These are phyloP conservation scores for Colletotrichum horii DNA, from an alignment of 2,329 filamentous ascomycete species.

Conservation along the genomic window DNA sequence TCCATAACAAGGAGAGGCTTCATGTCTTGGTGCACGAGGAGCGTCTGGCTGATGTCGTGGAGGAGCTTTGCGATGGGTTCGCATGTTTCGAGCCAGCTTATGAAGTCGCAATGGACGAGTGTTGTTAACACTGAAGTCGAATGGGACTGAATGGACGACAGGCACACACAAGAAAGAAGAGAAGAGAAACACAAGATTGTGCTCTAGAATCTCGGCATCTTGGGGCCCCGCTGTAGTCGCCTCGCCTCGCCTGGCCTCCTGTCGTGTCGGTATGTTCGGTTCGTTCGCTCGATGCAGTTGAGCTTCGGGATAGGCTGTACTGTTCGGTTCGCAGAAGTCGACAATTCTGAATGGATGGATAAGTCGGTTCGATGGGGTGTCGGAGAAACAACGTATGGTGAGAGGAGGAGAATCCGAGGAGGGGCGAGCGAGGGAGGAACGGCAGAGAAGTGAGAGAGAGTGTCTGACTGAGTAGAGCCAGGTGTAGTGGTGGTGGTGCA, in stretches of 20 bases:
- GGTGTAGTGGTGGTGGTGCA: constrained; percentile 7
- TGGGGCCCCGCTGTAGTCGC: constrained; percentile 7
- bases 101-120: not conserved
- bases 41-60: not conserved
- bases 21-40: constrained; percentile 16
- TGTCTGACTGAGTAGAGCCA: constrained; percentile 4
- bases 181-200: not conserved
- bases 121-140: not conserved
- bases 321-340: not conserved
- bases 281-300: not conserved
- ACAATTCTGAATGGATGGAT: not conserved
- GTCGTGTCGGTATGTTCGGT: not conserved
- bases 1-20: not conserved
- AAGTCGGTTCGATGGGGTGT: not conserved
- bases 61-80: constrained; percentile 11
- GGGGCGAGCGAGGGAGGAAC: not conserved
- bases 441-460: not conserved
- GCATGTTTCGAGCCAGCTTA: constrained; percentile 13
- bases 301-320: not conserved
- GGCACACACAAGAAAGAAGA: not conserved
- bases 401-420: not conserved
- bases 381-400: not conserved
- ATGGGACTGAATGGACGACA: not conserved
- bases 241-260: constrained; percentile 2
- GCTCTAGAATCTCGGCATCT: constrained; percentile 21